Conservation (phyloP, 805 yeast species). For the Komagataella mondaviorum region DNA sequence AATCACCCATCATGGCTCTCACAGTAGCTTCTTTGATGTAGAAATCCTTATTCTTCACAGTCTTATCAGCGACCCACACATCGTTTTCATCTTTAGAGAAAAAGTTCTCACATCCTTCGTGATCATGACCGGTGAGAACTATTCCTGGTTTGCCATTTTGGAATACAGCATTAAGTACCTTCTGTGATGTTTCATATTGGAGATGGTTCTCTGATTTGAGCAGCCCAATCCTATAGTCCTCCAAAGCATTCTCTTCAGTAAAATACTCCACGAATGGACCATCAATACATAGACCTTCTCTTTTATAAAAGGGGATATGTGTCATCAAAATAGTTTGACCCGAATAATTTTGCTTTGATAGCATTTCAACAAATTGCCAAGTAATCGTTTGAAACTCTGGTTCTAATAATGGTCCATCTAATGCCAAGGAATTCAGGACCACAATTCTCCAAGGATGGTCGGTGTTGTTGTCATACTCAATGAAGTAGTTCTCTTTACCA, state of each 20-base stretch:
- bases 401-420: constrained; percentile 87
- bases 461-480: constrained; percentile 49
- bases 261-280: constrained; percentile 65
- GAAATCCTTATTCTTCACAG: constrained; percentile 13
- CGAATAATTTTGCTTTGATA: constrained; percentile 39
- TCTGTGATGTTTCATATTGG: constrained; percentile 48
- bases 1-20: constrained; percentile 94
- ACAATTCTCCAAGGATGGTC: constrained; percentile 78
- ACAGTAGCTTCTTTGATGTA: constrained; percentile 71
- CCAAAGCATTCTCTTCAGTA: constrained; percentile 35
- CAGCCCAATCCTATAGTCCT: constrained; percentile 56
- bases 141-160: constrained; percentile 58
- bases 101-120: constrained; percentile 76
- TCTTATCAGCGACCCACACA: constrained; percentile 49
- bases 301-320: constrained; percentile 82
- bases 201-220: constrained; percentile 82
- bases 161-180: constrained; percentile 61
- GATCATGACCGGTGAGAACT: constrained; percentile 90
- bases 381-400: constrained; percentile 54
- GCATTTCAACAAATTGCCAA: constrained; percentile 56
- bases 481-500: constrained; percentile 79
- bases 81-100: constrained; percentile 32
- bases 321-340: constrained; percentile 80
- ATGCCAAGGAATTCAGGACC: constrained; percentile 67
- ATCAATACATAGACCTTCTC: constrained; percentile 73